Conservation (phyloP, 2,329 filamentous ascomycete species). For the Xylaria sp. region DNA sequence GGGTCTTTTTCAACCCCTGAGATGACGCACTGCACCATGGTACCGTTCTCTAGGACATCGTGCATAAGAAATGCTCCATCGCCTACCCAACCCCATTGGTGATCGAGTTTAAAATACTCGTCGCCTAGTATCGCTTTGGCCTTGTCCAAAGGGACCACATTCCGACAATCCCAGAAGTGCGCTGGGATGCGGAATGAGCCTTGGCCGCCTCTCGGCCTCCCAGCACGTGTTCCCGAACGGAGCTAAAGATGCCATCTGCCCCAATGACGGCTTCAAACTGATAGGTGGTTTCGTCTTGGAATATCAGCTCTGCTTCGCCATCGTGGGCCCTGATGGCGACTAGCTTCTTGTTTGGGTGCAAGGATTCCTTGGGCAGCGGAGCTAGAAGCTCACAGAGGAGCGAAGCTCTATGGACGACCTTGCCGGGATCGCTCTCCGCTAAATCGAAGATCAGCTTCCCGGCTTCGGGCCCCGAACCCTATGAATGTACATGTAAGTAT, state of each 20-base stretch:
- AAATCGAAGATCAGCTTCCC: conserved; percentile 28
- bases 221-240: conserved; percentile 32
- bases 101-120: conserved; percentile 34
- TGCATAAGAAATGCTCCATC: conserved; percentile 39
- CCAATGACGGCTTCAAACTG: conserved; percentile 40
- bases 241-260: conserved; percentile 40
- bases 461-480: conserved; percentile 39
- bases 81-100: conserved; percentile 38
- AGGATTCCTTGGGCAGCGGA: conserved; percentile 26
- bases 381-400: conserved; percentile 34
- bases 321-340: conserved; percentile 4
- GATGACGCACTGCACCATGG: conserved; percentile 40
- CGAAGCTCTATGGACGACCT: conserved; percentile 28
- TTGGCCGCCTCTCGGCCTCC: background rate
- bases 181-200: conserved; percentile 24
- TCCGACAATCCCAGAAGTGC: conserved; percentile 40
- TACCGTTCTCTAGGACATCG: conserved; percentile 38
- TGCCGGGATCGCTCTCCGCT: conserved; percentile 1
- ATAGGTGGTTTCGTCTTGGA: conserved; percentile 26
- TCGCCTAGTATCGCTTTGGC: conserved; percentile 32
- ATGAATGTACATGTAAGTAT: background rate
- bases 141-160: conserved; percentile 32
- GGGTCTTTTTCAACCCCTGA: conserved; percentile 31
- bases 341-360: conserved; percentile 38
- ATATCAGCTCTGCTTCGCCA: conserved; percentile 16